Evolutionary conservation across 192 early-diverging fungal species (phyloP).

Genomic region (Nowakowskiella sp.): DNA sequence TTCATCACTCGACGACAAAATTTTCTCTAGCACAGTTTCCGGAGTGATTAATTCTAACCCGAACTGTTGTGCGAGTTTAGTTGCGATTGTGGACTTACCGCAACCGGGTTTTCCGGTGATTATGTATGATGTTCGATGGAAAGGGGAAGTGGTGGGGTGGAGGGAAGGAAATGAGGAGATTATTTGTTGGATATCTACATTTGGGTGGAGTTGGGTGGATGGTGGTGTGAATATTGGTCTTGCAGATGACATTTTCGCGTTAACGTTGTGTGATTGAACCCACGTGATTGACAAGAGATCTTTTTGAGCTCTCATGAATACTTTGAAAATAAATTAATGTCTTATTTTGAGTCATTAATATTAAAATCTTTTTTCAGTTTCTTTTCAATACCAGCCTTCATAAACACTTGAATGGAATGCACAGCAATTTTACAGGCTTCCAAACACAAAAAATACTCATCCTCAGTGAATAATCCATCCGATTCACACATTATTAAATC

Average conservation of each 20-base stretch:
- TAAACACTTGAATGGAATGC: conserved; percentile 52
- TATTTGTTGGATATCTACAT: too few species aligned
- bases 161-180: too few species aligned
- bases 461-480: conserved; percentile 60
- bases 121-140: conserved; percentile 19
- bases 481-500: conserved; percentile 60
- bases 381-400: conserved; percentile 53
- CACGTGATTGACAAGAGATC: too few species aligned
- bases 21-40: conserved; percentile 16
- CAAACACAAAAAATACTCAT: conserved; percentile 39
- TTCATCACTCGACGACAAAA: conserved; percentile 4
- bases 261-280: too few species aligned
- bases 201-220: too few species aligned
- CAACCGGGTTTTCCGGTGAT: conserved; percentile 36
- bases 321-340: too few species aligned
- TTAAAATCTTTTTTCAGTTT: conserved; percentile 50
- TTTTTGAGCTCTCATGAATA: too few species aligned
- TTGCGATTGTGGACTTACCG: conserved; percentile 30
- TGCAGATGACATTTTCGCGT: too few species aligned
- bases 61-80: conserved; percentile 17
- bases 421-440: conserved; percentile 27
- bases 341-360: too few species aligned
- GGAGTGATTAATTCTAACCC: conserved; percentile 20
- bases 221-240: too few species aligned
- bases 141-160: too few species aligned